Evolutionary conservation across 1,284 basidiomycete species (phyloP).

Genomic region (Rhodotorula glutinis): DNA sequence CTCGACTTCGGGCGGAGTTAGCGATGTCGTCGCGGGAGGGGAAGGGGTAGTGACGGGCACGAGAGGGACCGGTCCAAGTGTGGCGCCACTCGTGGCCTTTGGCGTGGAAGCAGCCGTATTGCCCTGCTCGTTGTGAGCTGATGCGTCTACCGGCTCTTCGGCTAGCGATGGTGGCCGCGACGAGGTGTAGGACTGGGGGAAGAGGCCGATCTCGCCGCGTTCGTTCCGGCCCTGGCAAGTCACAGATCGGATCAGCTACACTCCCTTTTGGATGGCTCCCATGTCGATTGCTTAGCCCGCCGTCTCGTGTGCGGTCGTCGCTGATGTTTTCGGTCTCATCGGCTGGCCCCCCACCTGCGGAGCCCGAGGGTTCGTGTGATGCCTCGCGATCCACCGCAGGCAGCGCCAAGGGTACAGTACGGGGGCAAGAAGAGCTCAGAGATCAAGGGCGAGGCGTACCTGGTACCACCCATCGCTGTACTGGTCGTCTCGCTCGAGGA

Average conservation of each 20-base stretch:
- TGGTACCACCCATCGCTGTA: constrained; percentile 99
- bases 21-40: not conserved
- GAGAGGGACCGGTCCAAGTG: no score
- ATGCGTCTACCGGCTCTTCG: not conserved
- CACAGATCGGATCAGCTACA: not conserved
- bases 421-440: no score
- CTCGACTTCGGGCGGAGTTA: not conserved
- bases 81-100: no score
- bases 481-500: constrained; percentile 88
- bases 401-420: no score
- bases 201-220: constrained; percentile 77
- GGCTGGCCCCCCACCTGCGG: no score
- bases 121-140: not conserved
- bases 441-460: constrained; percentile 56
- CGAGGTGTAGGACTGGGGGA: constrained; percentile 86
- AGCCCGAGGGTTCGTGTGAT: no score
- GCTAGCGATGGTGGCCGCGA: constrained; percentile 51
- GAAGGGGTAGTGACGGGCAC: no score
- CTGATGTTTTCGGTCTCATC: no score
- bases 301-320: no score
- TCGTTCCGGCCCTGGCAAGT: constrained; percentile 71
- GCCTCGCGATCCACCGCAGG: no score
- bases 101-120: not conserved
- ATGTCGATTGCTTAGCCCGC: no score
- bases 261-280: not conserved